These are phyloP conservation scores for Luffa acutangula DNA, from an alignment of 306 rosid genomes.

Conservation along the genomic window DNA sequence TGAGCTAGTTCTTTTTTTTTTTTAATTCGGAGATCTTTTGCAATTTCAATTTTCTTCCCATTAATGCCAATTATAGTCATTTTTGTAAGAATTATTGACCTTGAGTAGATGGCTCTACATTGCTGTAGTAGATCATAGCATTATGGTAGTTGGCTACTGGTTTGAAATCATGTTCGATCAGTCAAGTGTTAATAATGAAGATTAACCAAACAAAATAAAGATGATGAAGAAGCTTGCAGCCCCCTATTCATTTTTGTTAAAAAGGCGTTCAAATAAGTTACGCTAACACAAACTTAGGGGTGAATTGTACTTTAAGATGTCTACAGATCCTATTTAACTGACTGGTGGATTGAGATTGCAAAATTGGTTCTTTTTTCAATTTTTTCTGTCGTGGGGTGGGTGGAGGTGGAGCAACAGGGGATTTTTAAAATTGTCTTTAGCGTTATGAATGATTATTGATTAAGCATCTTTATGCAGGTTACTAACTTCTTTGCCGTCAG, in stretches of 20 bases:
- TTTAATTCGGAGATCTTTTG: too few species aligned
- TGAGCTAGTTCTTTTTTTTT: too few species aligned
- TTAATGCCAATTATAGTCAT: too few species aligned
- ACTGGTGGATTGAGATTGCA: background rate
- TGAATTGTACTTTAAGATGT: background rate
- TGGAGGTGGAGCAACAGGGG: background rate
- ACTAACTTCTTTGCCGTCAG: slow-evolving; percentile 83
- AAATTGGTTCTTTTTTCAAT: background rate
- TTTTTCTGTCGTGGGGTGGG: background rate
- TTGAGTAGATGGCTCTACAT: too few species aligned
- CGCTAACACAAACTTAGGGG: background rate
- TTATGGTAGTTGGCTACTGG: background rate
- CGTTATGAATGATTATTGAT: background rate
- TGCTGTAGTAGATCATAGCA: too few species aligned
- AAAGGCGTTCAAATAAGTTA: background rate
- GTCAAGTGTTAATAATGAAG: background rate
- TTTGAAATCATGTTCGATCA: background rate
- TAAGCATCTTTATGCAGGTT: slow-evolving; percentile 46
- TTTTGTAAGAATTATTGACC: too few species aligned
- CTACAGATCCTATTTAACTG: background rate
- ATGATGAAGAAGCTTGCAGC: background rate
- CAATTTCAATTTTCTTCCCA: too few species aligned
- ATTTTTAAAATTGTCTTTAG: background rate
- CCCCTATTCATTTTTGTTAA: background rate
- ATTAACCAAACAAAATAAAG: background rate